Evolutionary conservation across 2,329 filamentous ascomycete genomes (phyloP).

Genomic region (Dothidotthia symphoricarpi): DNA sequence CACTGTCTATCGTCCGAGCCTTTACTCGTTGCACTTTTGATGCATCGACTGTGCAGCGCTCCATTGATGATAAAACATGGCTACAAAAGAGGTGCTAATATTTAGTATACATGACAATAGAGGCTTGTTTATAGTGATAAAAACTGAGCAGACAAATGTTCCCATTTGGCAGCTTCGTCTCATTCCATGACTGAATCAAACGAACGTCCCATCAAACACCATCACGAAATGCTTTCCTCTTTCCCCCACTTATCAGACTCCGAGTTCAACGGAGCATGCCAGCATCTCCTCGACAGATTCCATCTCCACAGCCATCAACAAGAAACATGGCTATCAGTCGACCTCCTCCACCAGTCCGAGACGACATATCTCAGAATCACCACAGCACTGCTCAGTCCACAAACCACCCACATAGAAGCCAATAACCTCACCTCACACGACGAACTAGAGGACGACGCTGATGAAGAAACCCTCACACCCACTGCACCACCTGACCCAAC

Average conservation of each 20-base stretch:
- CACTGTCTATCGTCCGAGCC: no score
- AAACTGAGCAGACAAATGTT: no score
- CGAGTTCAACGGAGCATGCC: constrained; percentile 34
- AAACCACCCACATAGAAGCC: no score
- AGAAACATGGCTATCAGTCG: constrained; percentile 25
- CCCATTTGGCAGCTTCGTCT: no score
- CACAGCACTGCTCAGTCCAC: constrained; percentile 11
- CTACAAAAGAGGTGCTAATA: no score
- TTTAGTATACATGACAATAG: no score
- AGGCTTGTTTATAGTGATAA: no score
- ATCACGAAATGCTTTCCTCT: constrained; percentile 7
- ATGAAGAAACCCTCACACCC: constrained; percentile 19
- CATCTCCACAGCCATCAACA: constrained; percentile 13
- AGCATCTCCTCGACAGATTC: constrained; percentile 16
- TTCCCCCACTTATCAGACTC: constrained; percentile 31
- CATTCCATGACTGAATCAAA: no score
- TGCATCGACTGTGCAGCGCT: no score
- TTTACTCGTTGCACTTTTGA: no score
- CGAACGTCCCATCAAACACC: no score
- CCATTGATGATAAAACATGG: no score
- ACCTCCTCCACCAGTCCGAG: constrained; percentile 13
- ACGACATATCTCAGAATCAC: constrained; percentile 23
- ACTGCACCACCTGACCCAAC: not conserved
- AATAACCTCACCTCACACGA: not conserved
- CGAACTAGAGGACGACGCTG: constrained; percentile 1